Evolutionary conservation across 108 stramenopile species (phyloP).

Genomic region (Cyclostephanos tholiformis): DNA sequence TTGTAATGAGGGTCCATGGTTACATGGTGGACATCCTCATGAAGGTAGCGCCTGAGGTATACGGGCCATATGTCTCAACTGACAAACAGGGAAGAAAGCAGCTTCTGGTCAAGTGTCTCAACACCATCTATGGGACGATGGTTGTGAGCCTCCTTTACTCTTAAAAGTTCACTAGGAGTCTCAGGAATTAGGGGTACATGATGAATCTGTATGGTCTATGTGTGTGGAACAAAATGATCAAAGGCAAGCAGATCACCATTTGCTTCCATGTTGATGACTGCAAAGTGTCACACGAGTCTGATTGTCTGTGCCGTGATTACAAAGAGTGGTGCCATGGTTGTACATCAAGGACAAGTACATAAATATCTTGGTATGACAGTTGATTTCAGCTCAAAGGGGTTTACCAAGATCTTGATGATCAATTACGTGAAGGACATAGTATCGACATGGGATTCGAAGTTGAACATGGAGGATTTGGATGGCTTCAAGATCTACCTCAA

Average conservation of each 20-base stretch:
- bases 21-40: too few species aligned
- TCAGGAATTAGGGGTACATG: neutral
- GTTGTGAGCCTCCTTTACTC: too few species aligned
- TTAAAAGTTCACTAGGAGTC: too few species aligned
- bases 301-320: constrained; percentile 2
- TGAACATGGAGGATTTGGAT: too few species aligned
- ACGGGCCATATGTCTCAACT: neutral
- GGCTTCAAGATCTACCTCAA: too few species aligned
- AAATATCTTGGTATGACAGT: too few species aligned
- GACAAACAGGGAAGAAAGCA: constrained; percentile 18
- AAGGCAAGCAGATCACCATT: neutral
- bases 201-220: neutral
- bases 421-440: too few species aligned
- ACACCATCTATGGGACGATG: too few species aligned
- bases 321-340: constrained; percentile 5
- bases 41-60: constrained; percentile 36
- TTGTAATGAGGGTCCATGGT: constrained; percentile 17
- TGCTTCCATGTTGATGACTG: constrained; percentile 3
- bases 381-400: too few species aligned
- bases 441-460: too few species aligned
- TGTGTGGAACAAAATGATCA: neutral
- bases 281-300: neutral
- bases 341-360: constrained; percentile 3
- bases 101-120: too few species aligned
- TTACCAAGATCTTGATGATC: too few species aligned